A percentile compares a stretch with the other conserved stretches of the same genome.
Conservation (phyloP, 1,139 yeast species). For the Geotrichum klebahnii region DNA sequence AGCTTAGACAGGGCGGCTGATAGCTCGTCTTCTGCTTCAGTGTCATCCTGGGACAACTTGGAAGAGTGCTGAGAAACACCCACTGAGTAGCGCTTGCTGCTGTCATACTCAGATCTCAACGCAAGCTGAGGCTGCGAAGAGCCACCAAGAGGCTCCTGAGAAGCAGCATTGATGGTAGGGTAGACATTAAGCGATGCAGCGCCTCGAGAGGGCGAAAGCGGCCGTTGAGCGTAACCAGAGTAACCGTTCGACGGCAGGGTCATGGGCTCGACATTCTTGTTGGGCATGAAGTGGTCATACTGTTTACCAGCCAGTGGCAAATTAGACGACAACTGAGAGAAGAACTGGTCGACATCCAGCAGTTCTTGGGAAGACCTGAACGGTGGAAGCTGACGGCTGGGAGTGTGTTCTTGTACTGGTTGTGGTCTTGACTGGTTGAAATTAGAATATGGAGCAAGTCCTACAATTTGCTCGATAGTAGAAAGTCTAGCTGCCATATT, state of each 20-base stretch:
- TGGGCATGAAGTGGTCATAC: too few species aligned
- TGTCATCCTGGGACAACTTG: slow-evolving; percentile 24
- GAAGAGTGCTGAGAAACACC: slow-evolving; percentile 35
- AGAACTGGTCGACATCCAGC: slow-evolving; percentile 41
- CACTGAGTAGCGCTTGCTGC: slow-evolving; percentile 33
- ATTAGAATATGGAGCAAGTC: too few species aligned
- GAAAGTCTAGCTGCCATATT: slow-evolving; percentile 60
- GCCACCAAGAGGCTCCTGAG: too few species aligned
- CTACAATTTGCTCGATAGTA: slow-evolving; percentile 44
- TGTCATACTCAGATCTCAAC: slow-evolving; percentile 34
- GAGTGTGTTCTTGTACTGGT: too few species aligned
- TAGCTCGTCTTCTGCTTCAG: slow-evolving; percentile 26
- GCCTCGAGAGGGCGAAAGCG: too few species aligned
- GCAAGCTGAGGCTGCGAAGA: slow-evolving; percentile 35
- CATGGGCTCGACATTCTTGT: too few species aligned
- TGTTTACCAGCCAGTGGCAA: slow-evolving; percentile 5
- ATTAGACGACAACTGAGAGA: slow-evolving; percentile 43
- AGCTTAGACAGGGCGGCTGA: slow-evolving; percentile 23
- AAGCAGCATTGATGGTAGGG: too few species aligned
- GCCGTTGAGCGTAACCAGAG: too few species aligned
- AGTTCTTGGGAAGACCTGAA: slow-evolving; percentile 42
- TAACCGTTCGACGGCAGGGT: too few species aligned
- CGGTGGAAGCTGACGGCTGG: slow-evolving; percentile 31
- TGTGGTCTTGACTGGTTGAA: too few species aligned
- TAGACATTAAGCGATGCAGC: too few species aligned